phyloP scores from a whole-genome alignment of 2,329 filamentous ascomycete genomes.

The Fusarium denticulatum region DNA sequence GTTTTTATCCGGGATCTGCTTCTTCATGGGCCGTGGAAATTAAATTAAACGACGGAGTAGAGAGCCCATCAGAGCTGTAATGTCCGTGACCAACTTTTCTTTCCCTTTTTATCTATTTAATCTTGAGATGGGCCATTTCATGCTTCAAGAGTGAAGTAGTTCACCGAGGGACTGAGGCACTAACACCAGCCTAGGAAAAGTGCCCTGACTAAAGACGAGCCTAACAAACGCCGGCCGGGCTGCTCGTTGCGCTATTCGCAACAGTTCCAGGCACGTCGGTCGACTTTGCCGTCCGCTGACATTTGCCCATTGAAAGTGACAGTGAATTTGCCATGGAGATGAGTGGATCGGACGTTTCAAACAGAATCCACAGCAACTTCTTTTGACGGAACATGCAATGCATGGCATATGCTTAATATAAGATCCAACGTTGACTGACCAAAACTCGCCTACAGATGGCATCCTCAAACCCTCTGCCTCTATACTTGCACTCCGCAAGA shows the following conservation, averaged over 20 bases:
- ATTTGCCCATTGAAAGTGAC: not conserved
- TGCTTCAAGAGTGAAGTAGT: not conserved
- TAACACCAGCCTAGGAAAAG: not conserved
- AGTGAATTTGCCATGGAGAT: not conserved
- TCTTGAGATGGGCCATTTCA: not conserved
- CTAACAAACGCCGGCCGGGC: not conserved
- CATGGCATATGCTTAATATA: not conserved
- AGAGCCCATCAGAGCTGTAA: conserved; percentile 9
- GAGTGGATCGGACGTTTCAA: conserved; percentile 22
- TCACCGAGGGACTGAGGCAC: not conserved
- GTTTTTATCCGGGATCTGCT: conserved; percentile 6
- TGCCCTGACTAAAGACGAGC: conserved; percentile 17
- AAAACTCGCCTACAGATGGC: not conserved
- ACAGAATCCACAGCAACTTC: not conserved
- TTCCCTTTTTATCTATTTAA: not conserved
- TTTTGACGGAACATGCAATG: not conserved
- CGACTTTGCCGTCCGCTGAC: conserved; percentile 1
- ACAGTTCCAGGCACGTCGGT: conserved; percentile 12
- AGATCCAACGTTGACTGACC: not conserved
- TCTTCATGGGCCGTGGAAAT: conserved; percentile 15
- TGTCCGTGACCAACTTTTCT: conserved; percentile 1
- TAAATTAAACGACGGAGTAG: conserved; percentile 36
- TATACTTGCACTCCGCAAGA: not conserved
- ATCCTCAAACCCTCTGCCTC: not conserved
- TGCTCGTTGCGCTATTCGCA: not conserved